Percentiles rank a stretch among this genome's conserved stretches.
phyloP scores from a whole-genome alignment of 805 yeast genomes.

The Pichia exigua region DNA sequence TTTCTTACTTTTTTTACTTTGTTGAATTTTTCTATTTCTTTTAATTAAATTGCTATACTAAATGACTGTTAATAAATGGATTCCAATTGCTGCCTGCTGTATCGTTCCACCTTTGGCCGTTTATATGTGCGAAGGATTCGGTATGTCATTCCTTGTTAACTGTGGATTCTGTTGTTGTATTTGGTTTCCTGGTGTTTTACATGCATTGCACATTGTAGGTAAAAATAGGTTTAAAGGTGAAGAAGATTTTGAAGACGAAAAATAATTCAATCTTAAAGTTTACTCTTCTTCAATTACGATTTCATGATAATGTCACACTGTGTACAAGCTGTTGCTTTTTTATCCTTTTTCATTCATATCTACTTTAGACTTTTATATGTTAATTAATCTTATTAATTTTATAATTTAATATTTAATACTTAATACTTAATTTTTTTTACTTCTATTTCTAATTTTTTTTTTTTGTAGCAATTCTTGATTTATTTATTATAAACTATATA shows the following conservation, averaged over 20 bases:
- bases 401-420: not conserved
- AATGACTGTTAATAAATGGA: conserved; percentile 6
- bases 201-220: conserved; percentile 56
- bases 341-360: not conserved
- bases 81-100: conserved; percentile 29
- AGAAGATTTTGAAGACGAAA: not conserved
- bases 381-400: not conserved
- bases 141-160: conserved; percentile 52
- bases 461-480: not conserved
- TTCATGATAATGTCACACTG: too few relatives aligned
- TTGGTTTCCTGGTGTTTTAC: conserved; percentile 75
- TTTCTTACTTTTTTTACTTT: not conserved
- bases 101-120: conserved; percentile 71
- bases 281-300: not conserved
- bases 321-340: not conserved
- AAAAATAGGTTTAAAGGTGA: conserved; percentile 4
- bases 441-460: too few relatives aligned
- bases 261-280: not conserved
- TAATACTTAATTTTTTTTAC: too few relatives aligned
- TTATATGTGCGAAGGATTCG: conserved; percentile 54
- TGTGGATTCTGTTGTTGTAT: conserved; percentile 49
- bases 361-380: too few relatives aligned
- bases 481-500: not conserved
- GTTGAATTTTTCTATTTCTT: not conserved
- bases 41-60: not conserved